Evolutionary conservation across 352 stramenopile species (phyloP).

Genomic region (Porosira glacialis): DNA sequence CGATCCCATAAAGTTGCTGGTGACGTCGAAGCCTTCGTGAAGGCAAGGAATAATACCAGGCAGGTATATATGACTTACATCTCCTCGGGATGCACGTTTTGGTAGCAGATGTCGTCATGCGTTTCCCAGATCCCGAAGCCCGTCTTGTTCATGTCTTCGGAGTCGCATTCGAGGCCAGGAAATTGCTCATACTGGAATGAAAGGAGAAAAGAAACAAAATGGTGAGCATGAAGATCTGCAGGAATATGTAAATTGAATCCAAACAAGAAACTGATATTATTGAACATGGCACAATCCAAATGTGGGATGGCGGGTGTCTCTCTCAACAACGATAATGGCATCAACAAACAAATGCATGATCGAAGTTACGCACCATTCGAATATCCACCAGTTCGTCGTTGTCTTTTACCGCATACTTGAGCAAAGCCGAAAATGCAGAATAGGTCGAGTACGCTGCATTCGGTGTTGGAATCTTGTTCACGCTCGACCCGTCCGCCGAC

Average conservation of each 20-base stretch:
- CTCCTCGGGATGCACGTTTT: too few relatives aligned
- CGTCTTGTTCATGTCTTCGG: slow-evolving; percentile 15
- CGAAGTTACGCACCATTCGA: background rate
- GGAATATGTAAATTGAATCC: too few relatives aligned
- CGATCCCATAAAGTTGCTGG: too few relatives aligned
- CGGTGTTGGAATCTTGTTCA: background rate
- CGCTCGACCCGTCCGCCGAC: background rate
- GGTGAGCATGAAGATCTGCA: background rate
- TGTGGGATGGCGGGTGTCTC: too few relatives aligned
- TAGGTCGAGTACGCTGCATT: background rate
- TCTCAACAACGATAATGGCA: too few relatives aligned
- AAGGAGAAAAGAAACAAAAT: background rate
- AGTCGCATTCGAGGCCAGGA: slow-evolving; percentile 18
- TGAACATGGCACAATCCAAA: too few relatives aligned
- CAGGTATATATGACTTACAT: too few relatives aligned
- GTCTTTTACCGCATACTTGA: slow-evolving; percentile 1
- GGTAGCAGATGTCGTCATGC: too few relatives aligned
- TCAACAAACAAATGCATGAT: too few relatives aligned
- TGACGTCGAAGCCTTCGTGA: too few relatives aligned
- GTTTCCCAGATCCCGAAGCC: slow-evolving; percentile 20
- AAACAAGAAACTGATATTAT: too few relatives aligned
- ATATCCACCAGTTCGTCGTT: background rate
- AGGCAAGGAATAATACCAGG: too few relatives aligned
- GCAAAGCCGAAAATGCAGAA: background rate
- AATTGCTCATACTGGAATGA: slow-evolving; percentile 28